phyloP scores from a whole-genome alignment of 352 stramenopile species.

The Blastocystis sp. region DNA sequence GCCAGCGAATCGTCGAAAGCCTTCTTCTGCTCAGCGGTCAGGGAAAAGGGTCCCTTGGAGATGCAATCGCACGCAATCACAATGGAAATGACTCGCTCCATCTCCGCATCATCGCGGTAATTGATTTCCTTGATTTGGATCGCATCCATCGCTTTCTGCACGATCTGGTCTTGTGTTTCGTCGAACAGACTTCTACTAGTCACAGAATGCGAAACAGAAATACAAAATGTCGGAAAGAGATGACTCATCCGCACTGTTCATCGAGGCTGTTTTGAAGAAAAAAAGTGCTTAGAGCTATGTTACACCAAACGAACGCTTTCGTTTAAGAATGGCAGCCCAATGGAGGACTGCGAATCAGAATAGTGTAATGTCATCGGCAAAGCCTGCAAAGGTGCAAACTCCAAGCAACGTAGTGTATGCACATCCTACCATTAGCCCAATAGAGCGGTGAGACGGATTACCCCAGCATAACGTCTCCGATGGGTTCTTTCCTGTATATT shows the following conservation, averaged over 20 bases:
- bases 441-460: neutral
- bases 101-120: neutral
- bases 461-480: conserved; percentile 13
- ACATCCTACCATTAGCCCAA: neutral
- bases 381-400: neutral
- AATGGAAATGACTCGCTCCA: neutral
- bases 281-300: no score
- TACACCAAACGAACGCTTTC: no score
- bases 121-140: neutral
- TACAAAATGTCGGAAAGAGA: no score
- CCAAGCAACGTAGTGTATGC: neutral
- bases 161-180: neutral
- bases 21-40: neutral
- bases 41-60: conserved; percentile 1
- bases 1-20: neutral
- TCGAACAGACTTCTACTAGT: conserved; percentile 12
- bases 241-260: no score
- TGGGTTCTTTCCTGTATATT: neutral
- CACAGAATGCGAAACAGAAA: no score
- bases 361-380: neutral
- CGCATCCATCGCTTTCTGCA: neutral
- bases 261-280: no score
- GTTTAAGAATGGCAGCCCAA: neutral
- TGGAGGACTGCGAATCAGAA: neutral
- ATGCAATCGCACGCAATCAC: conserved; percentile 32